phyloP scores from a whole-genome alignment of 768 basidiomycete species.

The Leccinum rimulosum region DNA sequence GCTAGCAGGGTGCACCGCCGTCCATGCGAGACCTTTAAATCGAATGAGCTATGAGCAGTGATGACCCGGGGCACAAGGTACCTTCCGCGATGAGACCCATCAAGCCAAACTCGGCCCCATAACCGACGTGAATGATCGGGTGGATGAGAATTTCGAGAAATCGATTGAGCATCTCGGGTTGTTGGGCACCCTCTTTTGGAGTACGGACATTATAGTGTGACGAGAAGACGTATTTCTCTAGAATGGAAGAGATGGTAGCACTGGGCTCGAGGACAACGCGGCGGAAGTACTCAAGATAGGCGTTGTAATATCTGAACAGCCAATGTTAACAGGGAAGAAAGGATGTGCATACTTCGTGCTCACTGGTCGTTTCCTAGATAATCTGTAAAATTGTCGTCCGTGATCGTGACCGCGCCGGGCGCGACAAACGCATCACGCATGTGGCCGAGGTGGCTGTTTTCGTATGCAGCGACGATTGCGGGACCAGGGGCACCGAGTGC shows the following conservation, averaged over 20 bases:
- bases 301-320: constrained; percentile 30
- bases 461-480: constrained; percentile 42
- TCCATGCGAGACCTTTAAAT: constrained; percentile 56
- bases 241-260: constrained; percentile 31
- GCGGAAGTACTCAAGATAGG: constrained; percentile 33
- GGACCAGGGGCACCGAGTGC: constrained; percentile 51
- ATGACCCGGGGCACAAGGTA: neutral
- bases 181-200: constrained; percentile 27
- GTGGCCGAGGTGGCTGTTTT: constrained; percentile 38
- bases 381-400: constrained; percentile 23
- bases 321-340: neutral
- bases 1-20: constrained; percentile 46
- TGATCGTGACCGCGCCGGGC: constrained; percentile 23
- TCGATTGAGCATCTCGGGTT: constrained; percentile 59
- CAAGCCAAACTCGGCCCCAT: constrained; percentile 63
- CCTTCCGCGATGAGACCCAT: constrained; percentile 58
- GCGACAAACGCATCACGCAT: constrained; percentile 34
- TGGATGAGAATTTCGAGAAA: constrained; percentile 61
- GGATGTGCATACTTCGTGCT: neutral
- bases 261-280: constrained; percentile 29
- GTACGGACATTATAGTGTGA: constrained; percentile 44
- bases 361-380: constrained; percentile 33
- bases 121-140: constrained; percentile 62
- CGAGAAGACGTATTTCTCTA: constrained; percentile 68
- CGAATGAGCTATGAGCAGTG: neutral